Evolutionary conservation across 1,139 yeast genomes (phyloP).

Genomic region (Diutina neorugosa): DNA sequence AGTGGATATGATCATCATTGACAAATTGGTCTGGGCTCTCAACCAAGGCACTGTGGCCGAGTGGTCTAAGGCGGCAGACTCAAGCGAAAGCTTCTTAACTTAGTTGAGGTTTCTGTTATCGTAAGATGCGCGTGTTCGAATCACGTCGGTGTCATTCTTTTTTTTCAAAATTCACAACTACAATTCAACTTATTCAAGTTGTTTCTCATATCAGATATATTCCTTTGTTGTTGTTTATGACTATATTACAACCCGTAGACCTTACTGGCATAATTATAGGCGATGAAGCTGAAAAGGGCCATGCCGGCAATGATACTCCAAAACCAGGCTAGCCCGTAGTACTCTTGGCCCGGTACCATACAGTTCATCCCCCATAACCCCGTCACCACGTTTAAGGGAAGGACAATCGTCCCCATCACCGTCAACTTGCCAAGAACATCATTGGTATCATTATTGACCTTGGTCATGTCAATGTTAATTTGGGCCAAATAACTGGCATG

Average conservation of each 20-base stretch:
- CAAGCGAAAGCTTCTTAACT: background rate
- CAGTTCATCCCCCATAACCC: constrained; percentile 99
- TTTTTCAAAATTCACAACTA: background rate
- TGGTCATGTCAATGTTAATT: constrained; percentile 92
- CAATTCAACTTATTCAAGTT: background rate
- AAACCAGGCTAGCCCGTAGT: constrained; percentile 71
- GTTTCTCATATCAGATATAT: no score
- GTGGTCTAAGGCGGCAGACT: background rate
- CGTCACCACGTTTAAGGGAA: constrained; percentile 89
- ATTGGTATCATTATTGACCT: constrained; percentile 93
- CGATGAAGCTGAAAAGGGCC: constrained; percentile 26
- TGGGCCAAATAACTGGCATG: constrained; percentile 95
- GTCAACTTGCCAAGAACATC: constrained; percentile 92
- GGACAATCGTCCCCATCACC: constrained; percentile 83
- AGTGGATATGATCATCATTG: no score
- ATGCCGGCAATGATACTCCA: constrained; percentile 30
- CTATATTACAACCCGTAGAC: constrained; percentile 10
- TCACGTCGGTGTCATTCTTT: background rate
- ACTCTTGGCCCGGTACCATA: constrained; percentile 83
- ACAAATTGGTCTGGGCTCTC: background rate
- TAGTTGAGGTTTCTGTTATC: background rate
- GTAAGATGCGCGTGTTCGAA: background rate
- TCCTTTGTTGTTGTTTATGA: background rate
- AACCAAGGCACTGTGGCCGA: background rate
- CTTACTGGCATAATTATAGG: constrained; percentile 30